Evolutionary conservation across 2,329 filamentous ascomycete species (phyloP).

Genomic region (Hypoxylon sp.): DNA sequence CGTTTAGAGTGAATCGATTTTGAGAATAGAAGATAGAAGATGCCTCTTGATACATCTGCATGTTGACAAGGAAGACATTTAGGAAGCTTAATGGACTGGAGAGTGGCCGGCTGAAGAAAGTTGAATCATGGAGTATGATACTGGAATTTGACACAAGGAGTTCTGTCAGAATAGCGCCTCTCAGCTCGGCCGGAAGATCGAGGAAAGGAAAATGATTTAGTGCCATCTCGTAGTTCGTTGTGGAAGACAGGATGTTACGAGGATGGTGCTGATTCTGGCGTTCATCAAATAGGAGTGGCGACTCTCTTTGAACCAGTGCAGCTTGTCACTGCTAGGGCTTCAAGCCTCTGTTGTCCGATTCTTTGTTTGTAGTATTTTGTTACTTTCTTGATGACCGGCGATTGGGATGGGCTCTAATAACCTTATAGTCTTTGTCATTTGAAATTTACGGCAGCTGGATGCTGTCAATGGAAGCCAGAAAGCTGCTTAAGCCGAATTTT

Average conservation of each 20-base stretch:
- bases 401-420: not conserved
- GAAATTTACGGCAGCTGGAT: not conserved
- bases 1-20: constrained; percentile 52
- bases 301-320: not conserved
- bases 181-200: constrained; percentile 53
- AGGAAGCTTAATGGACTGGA: constrained; percentile 32
- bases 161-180: constrained; percentile 48
- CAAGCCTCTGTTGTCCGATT: not conserved
- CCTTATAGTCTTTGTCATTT: constrained; percentile 2
- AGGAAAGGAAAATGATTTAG: constrained; percentile 50
- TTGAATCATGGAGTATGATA: constrained; percentile 48
- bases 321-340: not conserved
- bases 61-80: constrained; percentile 51
- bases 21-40: constrained; percentile 53
- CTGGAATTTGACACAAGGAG: constrained; percentile 48
- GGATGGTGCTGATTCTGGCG: not conserved
- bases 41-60: constrained; percentile 55
- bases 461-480: not conserved
- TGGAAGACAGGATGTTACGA: not conserved
- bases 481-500: not conserved
- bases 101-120: constrained; percentile 40
- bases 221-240: constrained; percentile 30
- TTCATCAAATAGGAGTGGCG: not conserved
- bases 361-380: not conserved
- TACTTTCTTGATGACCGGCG: not conserved